Percentiles rank a stretch among this genome's conserved stretches.
Evolutionary conservation across 768 basidiomycete species (phyloP).

Genomic region (Tricholoma hemisulphureum): DNA sequence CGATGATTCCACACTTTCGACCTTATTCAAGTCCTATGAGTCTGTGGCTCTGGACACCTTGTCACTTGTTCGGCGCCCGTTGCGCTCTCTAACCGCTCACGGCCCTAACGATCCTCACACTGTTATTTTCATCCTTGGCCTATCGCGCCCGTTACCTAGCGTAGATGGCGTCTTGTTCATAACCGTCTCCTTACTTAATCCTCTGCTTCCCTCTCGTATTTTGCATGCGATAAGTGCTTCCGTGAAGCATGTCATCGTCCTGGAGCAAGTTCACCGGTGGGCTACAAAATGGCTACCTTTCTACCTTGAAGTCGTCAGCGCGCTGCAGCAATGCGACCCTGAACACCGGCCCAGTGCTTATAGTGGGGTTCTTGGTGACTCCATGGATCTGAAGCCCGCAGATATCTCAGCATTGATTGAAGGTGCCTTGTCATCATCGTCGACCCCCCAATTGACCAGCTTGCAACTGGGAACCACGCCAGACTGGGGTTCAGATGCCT

Average conservation of each 20-base stretch:
- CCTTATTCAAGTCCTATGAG: slow-evolving; percentile 62
- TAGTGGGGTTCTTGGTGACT: slow-evolving; percentile 60
- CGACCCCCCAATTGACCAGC: slow-evolving; percentile 36
- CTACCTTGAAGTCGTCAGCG: slow-evolving; percentile 77
- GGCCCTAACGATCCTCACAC: slow-evolving; percentile 62
- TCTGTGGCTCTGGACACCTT: slow-evolving; percentile 65
- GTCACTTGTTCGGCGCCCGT: slow-evolving; percentile 57
- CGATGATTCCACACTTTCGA: slow-evolving; percentile 25
- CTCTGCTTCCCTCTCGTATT: slow-evolving; percentile 62
- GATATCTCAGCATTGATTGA: slow-evolving; percentile 57
- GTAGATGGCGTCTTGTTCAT: slow-evolving; percentile 64
- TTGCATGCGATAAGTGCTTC: slow-evolving; percentile 59
- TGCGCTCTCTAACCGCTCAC: slow-evolving; percentile 50
- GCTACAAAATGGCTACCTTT: slow-evolving; percentile 85
- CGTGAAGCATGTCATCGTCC: slow-evolving; percentile 67
- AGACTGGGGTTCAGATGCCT: slow-evolving; percentile 20
- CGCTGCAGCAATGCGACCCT: slow-evolving; percentile 58
- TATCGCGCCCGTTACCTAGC: slow-evolving; percentile 36
- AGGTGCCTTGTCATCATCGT: slow-evolving; percentile 28
- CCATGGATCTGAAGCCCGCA: slow-evolving; percentile 33
- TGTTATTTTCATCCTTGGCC: slow-evolving; percentile 71
- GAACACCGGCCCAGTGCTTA: slow-evolving; percentile 54
- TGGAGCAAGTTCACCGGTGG: slow-evolving; percentile 78
- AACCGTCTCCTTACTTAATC: slow-evolving; percentile 64
- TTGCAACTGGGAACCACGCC: slow-evolving; percentile 48